Percentiles rank a stretch among this genome's conserved stretches.
These are phyloP conservation scores for Acanthamoeba healyi DNA, from an alignment of 208 protist genomes.

Conservation along the genomic window DNA sequence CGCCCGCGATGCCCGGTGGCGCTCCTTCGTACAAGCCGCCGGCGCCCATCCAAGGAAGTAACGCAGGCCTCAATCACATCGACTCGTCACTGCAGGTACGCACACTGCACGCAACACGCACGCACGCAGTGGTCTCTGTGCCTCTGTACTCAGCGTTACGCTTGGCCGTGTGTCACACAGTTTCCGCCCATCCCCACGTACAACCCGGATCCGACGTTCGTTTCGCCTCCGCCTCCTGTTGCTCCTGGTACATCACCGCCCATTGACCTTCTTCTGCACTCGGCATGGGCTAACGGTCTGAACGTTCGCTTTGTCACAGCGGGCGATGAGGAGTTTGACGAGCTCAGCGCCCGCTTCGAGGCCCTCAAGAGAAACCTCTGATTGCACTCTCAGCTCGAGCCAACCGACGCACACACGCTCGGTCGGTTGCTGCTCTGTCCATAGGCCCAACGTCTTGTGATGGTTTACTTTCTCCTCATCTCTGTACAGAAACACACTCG, in stretches of 20 bases:
- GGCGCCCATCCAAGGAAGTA: too few relatives aligned
- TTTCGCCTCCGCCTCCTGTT: not conserved
- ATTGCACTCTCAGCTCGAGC: too few relatives aligned
- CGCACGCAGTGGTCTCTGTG: not conserved
- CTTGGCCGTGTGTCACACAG: not conserved
- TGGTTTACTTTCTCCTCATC: not conserved
- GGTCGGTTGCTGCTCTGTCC: not conserved
- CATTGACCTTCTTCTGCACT: not conserved
- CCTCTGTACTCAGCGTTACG: not conserved
- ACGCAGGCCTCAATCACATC: not conserved
- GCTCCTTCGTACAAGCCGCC: not conserved
- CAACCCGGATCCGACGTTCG: not conserved
- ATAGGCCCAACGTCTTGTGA: not conserved
- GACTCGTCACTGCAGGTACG: not conserved
- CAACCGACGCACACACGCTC: not conserved
- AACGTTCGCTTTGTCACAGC: not conserved
- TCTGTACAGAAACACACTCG: not conserved
- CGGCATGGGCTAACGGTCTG: too few relatives aligned
- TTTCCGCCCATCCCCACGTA: conserved; percentile 4
- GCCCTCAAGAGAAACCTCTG: conserved; percentile 31
- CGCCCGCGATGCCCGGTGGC: not conserved
- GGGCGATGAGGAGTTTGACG: conserved; percentile 49
- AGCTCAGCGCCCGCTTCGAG: conserved; percentile 56
- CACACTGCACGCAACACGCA: too few relatives aligned
- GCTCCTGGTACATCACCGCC: not conserved